Percentiles rank a stretch among this genome's conserved stretches.
These are phyloP conservation scores for Mycena kentingensis DNA, from an alignment of 768 basidiomycete species.

Conservation along the genomic window DNA sequence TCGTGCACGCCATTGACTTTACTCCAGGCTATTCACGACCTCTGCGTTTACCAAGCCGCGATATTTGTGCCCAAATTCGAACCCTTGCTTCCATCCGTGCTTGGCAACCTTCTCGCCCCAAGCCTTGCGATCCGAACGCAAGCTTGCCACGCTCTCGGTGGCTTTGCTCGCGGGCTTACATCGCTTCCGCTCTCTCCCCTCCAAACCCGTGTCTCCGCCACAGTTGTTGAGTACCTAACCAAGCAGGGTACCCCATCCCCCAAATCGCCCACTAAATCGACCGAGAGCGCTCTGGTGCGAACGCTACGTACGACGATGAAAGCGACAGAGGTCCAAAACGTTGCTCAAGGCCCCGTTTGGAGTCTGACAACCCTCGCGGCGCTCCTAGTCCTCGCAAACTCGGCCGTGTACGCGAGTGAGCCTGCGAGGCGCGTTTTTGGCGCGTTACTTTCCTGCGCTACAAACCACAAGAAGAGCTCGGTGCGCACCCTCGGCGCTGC, in stretches of 20 bases:
- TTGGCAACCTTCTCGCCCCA: conserved; percentile 63
- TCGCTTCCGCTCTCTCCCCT: conserved; percentile 47
- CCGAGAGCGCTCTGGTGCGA: conserved; percentile 59
- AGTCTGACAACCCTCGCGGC: conserved; percentile 65
- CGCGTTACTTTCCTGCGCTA: conserved; percentile 52
- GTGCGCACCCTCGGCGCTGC: conserved; percentile 63
- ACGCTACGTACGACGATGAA: conserved; percentile 66
- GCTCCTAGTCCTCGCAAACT: conserved; percentile 67
- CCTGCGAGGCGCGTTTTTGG: conserved; percentile 49
- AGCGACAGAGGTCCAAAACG: conserved; percentile 55
- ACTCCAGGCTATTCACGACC: conserved; percentile 23
- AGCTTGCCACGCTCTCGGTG: conserved; percentile 76
- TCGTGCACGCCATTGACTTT: conserved; percentile 1
- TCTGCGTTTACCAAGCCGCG: conserved; percentile 60
- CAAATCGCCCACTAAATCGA: conserved; percentile 38
- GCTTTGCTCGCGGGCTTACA: conserved; percentile 58
- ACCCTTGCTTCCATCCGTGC: conserved; percentile 56
- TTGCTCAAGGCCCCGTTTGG: conserved; percentile 81
- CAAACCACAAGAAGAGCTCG: conserved; percentile 64
- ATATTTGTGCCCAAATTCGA: conserved; percentile 72
- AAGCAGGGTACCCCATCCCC: conserved; percentile 39
- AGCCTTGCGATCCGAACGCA: conserved; percentile 67
- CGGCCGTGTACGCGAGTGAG: conserved; percentile 47
- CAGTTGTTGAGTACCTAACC: conserved; percentile 51
- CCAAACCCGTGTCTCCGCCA: conserved; percentile 56